These are phyloP conservation scores for Blastobotrys illinoisensis DNA, from an alignment of 1,139 yeast genomes.

Conservation along the genomic window DNA sequence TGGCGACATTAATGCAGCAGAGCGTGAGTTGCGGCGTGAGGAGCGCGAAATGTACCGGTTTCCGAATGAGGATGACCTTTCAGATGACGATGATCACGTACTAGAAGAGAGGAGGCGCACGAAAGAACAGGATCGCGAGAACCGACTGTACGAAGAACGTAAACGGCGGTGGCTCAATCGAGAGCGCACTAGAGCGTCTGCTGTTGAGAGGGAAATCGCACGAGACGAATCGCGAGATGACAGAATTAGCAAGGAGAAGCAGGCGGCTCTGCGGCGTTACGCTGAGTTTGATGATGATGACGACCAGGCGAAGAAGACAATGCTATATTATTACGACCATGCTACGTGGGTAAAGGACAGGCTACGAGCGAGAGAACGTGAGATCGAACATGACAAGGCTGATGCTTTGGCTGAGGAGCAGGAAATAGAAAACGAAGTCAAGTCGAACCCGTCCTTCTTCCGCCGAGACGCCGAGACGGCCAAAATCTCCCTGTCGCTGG, in stretches of 20 bases:
- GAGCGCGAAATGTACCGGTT: constrained; percentile 1
- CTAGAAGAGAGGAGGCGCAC: constrained; percentile 3
- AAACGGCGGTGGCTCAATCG: constrained; percentile 25
- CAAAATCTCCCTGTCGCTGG: constrained; percentile 20
- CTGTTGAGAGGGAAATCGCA: constrained; percentile 21
- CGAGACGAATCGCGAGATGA: constrained; percentile 18
- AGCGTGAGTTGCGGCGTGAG: neutral
- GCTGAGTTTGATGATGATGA: constrained; percentile 25
- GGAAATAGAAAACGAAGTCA: constrained; percentile 15
- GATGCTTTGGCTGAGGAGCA: constrained; percentile 25
- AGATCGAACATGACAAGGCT: constrained; percentile 26
- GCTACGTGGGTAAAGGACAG: constrained; percentile 33
- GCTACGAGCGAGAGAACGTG: constrained; percentile 24
- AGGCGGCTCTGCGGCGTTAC: constrained; percentile 18
- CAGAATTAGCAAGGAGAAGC: constrained; percentile 17
- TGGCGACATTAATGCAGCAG: constrained; percentile 1
- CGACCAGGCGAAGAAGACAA: constrained; percentile 16
- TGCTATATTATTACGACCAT: constrained; percentile 31
- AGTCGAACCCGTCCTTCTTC: constrained; percentile 1
- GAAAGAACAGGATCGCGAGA: constrained; percentile 16
- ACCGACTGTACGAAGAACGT: constrained; percentile 19
- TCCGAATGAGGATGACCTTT: constrained; percentile 13
- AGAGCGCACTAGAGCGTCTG: constrained; percentile 22
- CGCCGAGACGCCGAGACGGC: constrained; percentile 4
- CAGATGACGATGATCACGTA: constrained; percentile 12